Base-by-base conservation (phyloP, 169 alveolate genomes). In the Theileria annulata region DNA sequence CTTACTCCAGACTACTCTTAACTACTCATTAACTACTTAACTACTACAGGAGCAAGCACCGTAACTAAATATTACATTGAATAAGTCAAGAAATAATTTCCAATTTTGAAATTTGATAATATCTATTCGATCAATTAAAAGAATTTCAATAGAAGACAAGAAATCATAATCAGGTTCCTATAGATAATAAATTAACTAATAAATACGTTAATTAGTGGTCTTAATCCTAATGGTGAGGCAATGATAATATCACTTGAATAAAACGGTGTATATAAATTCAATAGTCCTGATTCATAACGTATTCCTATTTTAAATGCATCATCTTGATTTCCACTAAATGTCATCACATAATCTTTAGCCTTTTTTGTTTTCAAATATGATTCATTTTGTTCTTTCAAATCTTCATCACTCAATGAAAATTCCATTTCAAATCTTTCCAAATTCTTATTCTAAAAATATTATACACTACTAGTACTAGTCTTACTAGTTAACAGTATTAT, bases 181-280 rank as follows among this genome's bases (percentile, higher is more conserved):
- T 67, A 58, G 76, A 13, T 67, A 10, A 25, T 68, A 66, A 68
- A 2, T n/a, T 71, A 15, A 1, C 17, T 10, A 47, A 37, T 13
- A 84, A n/a, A n/a, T n/a, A n/a, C n/a, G n/a, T n/a, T n/a, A n/a
- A n/a, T 0, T 51, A 78, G 62, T 8, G 75, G 63, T 28, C 75
- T 91, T 47, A 95, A 70, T 0, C 97, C 98, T 69, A 95, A 81
- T 0, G 98, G 98, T 3, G 98, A 95, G 13, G 96, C 95, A 47
- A 95, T 78, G 62, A 95, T 86, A 31, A 95, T 79, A 69, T 95
- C 98, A 67, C 96, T 86, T 27, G 86, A 87, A 75, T 80, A 85
- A 67, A 94, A 92, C 27, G 97, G 95, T 37, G 95, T 74, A 69
- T 87, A 95, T 37, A 95, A 74, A 27, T 81, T 82, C 47, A 92